These are phyloP conservation scores for Vitis rupestris DNA, from an alignment of 164 flowering plant species.

Conservation along the genomic window DNA sequence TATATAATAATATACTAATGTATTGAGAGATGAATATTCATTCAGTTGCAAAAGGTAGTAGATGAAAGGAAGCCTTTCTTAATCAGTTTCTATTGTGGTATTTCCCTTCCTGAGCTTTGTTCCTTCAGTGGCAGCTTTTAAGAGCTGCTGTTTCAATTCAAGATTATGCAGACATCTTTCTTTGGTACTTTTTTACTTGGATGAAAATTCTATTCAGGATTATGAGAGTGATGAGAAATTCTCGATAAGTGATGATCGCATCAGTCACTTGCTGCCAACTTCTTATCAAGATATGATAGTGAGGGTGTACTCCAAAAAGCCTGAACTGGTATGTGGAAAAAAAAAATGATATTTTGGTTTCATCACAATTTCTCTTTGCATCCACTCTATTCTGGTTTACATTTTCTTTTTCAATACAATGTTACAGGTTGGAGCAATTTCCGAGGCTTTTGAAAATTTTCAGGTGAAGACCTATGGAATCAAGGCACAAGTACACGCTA, in stretches of 20 bases:
- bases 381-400: neutral
- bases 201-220: constrained; percentile 32
- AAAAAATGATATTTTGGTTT: neutral
- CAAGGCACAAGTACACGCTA: constrained; percentile 47
- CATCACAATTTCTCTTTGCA: neutral
- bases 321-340: constrained; percentile 40
- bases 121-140: neutral
- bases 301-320: constrained; percentile 53
- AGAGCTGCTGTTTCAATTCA: neutral
- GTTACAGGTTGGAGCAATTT: constrained; percentile 42
- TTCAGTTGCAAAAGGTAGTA: no score
- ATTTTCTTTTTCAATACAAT: neutral
- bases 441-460: constrained; percentile 57
- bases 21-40: no score
- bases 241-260: constrained; percentile 36
- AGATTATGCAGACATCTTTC: no score
- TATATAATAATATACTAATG: no score
- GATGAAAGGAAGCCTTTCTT: no score
- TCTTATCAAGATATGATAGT: constrained; percentile 52
- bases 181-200: neutral
- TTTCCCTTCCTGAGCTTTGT: no score
- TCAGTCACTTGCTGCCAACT: constrained; percentile 52
- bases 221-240: constrained; percentile 50
- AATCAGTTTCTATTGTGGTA: no score
- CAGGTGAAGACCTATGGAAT: constrained; percentile 48